Evolutionary conservation across 2,329 filamentous ascomycete species (phyloP), one percentile per base, ranked within the genome.

Genomic region (Stromatinia cepivora): DNA sequence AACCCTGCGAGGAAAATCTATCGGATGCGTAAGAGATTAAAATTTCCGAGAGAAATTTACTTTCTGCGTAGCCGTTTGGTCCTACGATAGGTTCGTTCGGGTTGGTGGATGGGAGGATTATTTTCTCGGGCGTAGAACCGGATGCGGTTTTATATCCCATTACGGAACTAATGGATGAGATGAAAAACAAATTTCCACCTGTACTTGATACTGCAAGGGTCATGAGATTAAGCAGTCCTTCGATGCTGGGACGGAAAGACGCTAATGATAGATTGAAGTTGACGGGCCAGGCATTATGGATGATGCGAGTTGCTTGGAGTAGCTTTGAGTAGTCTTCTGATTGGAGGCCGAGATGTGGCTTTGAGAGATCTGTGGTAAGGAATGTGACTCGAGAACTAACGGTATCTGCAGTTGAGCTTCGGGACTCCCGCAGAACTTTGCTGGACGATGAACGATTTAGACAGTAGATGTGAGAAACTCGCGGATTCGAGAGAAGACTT

Each of bases 21-120:
- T 76, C 73, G 0, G 81, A 81, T 10, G 80, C 79, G 10, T 69
- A 46, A 36, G 84, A 81, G 1, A 85, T 76, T n/a, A 86, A 78
- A 1, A 81, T 74, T 4, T 76, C 71, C 17, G 75, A 73, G 15
- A 78, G 62, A 20, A 71, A 69, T 66, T 76, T 76, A n/a, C 72
- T 57, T 66, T 77, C 8, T 70, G 76, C 46, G 75, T 76, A 75
- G 36, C 72, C 75, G 20, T 78, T 74, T 22, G 45, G 54, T 9
- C 28, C 57, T 0, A 45, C 8, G 4, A 22, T 22, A 11, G 8
- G 25, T 20, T 28, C 1, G 15, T 3, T 11, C 8, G 79, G 52
- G n/a, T 15, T 22, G 10, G 31, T 45, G 1, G 56, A 42, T 5
- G 54, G 17, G 4, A 11, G 9, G 5, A 67, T 48, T 9, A 67